Conservation (phyloP, 176 grass and related monocot genomes). For the Carex pumila region DNA sequence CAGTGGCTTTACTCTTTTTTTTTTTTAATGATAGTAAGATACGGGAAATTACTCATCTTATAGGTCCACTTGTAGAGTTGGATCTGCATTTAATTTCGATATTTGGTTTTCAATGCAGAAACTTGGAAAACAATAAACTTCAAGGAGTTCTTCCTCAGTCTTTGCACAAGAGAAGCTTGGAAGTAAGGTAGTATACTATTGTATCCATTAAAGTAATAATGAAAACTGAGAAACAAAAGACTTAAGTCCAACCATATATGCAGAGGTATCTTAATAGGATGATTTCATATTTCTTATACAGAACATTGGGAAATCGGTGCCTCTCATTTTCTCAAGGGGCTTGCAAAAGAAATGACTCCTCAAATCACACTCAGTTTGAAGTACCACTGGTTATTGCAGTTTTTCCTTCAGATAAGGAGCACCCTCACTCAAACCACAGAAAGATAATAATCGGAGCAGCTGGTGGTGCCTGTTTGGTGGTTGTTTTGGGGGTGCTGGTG, state of each 20-base stretch:
- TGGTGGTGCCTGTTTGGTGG: conserved; percentile 1
- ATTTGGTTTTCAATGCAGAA: conserved; percentile 14
- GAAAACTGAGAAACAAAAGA: too few species aligned
- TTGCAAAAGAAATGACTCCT: conserved; percentile 9
- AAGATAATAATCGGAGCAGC: conserved; percentile 12
- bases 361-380: conserved; percentile 23
- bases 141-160: conserved; percentile 26
- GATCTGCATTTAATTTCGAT: background rate
- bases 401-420: conserved; percentile 13
- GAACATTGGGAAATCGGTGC: conserved; percentile 30
- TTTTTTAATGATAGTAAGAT: background rate
- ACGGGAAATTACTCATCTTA: background rate
- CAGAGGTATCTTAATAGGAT: background rate
- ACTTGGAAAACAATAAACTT: conserved; percentile 36
- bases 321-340: conserved; percentile 19
- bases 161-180: conserved; percentile 27
- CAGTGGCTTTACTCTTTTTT: background rate
- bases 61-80: background rate
- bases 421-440: background rate
- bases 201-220: background rate
- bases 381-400: conserved; percentile 23
- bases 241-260: background rate
- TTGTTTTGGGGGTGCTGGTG: background rate
- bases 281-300: conserved; percentile 19
- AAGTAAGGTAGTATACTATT: conserved; percentile 15